Conservation (phyloP, 208 protist species). For the Tritrichomonas foetus region DNA sequence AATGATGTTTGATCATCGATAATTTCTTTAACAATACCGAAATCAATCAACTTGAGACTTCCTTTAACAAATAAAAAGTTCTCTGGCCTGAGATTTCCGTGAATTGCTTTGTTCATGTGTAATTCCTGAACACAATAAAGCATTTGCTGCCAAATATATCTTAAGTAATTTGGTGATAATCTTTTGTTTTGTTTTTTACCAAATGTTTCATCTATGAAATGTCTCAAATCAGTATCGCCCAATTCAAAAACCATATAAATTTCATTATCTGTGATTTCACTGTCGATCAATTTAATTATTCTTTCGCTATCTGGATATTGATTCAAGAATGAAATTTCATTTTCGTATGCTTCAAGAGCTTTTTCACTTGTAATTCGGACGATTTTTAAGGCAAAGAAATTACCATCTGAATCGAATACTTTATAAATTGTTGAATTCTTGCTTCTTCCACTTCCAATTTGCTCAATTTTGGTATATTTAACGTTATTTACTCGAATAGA, state of each 20-base stretch:
- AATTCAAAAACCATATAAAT: not conserved
- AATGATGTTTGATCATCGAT: slow-evolving; percentile 54
- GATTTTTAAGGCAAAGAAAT: not conserved
- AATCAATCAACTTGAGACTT: slow-evolving; percentile 64
- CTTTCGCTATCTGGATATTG: not conserved
- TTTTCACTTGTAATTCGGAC: not conserved
- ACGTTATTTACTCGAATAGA: not conserved
- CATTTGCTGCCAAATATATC: slow-evolving; percentile 53
- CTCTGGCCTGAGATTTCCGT: slow-evolving; percentile 61
- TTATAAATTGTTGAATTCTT: not conserved
- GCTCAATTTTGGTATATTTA: not conserved
- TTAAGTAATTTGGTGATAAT: not conserved
- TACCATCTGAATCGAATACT: not conserved
- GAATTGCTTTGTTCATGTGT: slow-evolving; percentile 57
- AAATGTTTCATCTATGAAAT: not conserved
- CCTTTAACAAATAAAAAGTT: slow-evolving; percentile 63
- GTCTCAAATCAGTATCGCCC: not conserved
- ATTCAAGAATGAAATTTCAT: not conserved
- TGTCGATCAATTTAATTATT: not conserved
- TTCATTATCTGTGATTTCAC: not conserved
- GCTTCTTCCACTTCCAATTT: not conserved
- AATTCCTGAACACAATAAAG: slow-evolving; percentile 57
- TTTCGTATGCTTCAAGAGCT: not conserved
- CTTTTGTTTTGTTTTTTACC: not conserved
- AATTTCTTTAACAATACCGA: slow-evolving; percentile 53